Percentiles rank a stretch among this genome's conserved stretches.
Conservation (phyloP, 148 eudicot genomes). For the Talinum fruticosum region DNA sequence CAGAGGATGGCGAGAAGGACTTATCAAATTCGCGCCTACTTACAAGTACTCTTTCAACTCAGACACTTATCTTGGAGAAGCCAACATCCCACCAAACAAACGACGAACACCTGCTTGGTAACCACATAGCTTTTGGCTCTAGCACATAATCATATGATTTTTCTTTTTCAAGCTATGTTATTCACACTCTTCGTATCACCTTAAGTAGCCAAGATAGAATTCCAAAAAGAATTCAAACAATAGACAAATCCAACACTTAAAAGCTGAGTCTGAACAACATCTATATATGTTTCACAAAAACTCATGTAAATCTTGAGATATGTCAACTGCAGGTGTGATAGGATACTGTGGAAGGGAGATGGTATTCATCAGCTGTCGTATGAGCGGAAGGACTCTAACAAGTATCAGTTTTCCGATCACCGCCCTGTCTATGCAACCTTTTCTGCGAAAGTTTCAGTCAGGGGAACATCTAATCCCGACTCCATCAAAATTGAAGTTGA, state of each 20-base stretch:
- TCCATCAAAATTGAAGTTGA: conserved; percentile 35
- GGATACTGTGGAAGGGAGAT: conserved; percentile 66
- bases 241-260: background rate
- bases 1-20: conserved; percentile 74
- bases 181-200: background rate
- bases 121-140: background rate
- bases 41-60: conserved; percentile 65
- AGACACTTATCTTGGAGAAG: conserved; percentile 53
- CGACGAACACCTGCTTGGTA: conserved; percentile 84
- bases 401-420: conserved; percentile 60
- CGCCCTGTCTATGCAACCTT: conserved; percentile 65
- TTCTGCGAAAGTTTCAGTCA: conserved; percentile 34
- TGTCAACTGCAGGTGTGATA: conserved; percentile 58
- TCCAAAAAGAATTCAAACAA: background rate
- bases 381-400: conserved; percentile 41
- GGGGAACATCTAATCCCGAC: conserved; percentile 19
- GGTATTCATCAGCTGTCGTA: conserved; percentile 49
- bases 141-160: background rate
- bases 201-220: no score
- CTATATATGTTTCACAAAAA: no score
- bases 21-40: conserved; percentile 59
- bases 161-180: background rate
- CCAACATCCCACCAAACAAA: conserved; percentile 49
- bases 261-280: background rate
- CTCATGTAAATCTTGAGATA: no score